Evolutionary conservation across 106 monocot species (phyloP), one percentile per base, ranked within the genome.

Genomic region (Dioscorea alata): DNA sequence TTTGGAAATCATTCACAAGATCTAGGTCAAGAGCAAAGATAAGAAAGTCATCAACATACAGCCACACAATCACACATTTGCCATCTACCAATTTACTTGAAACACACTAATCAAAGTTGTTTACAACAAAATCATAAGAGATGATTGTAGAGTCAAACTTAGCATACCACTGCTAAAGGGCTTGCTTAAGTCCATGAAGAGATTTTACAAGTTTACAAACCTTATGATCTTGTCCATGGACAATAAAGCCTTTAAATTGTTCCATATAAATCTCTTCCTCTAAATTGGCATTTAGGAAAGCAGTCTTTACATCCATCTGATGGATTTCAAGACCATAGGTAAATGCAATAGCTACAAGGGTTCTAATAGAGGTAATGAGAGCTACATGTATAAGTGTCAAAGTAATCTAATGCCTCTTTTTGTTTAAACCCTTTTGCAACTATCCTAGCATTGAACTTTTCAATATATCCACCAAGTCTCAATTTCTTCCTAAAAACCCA

Each of bases 231-330:
- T n/a, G n/a, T n/a, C n/a, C n/a, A n/a, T n/a, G n/a, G n/a, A n/a
- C n/a, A n/a, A n/a, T n/a, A n/a, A n/a, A n/a, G n/a, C n/a, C n/a
- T n/a, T n/a, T n/a, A n/a, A n/a, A n/a, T n/a, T n/a, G n/a, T n/a
- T n/a, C n/a, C n/a, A n/a, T n/a, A n/a, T n/a, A n/a, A n/a, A n/a
- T n/a, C n/a, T n/a, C n/a, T n/a, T n/a, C n/a, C n/a, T 24, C 24
- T 23, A 60, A 4, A 22, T 60, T 25, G 5, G 23, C 60, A 23
- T 23, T 60, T 24, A 60, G 60, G 28, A 60, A 60, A 24, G 60
- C 60, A 60, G 60, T 60, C 23, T 15, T 60, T 22, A 60, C 24
- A 60, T 60, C 60, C 15, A 60, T 60, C 15, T 60, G 60, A 24
- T 60, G 60, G 10, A 60, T 24, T 2, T 23, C 6, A 7, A 60